Evolutionary conservation across 495 filamentous ascomycete species (phyloP).

Genomic region (Trichoderma orchidacearum): DNA sequence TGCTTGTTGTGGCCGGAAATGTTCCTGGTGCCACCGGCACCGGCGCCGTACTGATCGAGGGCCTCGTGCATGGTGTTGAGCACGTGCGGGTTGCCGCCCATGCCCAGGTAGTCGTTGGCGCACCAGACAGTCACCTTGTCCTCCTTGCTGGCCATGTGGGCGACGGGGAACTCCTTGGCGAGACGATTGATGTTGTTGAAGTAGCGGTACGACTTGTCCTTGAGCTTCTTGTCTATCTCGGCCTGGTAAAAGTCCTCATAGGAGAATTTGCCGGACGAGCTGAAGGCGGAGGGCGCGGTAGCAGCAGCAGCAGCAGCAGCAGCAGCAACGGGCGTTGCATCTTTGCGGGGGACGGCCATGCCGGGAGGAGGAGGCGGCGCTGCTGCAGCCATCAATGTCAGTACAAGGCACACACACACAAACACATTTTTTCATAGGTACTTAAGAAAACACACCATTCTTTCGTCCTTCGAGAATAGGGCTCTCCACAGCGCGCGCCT

Average conservation of each 20-base stretch:
- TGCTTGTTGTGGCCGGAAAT: conserved; percentile 97
- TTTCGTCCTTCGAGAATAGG: conserved; percentile 43
- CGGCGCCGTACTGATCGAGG: conserved; percentile 86
- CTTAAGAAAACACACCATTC: conserved; percentile 28
- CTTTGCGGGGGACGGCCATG: conserved; percentile 19
- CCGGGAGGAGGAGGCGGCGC: conserved; percentile 23
- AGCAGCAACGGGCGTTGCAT: conserved; percentile 10
- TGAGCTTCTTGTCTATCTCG: conserved; percentile 96
- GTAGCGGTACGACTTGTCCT: conserved; percentile 98
- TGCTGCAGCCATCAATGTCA: conserved; percentile 10
- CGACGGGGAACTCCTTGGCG: conserved; percentile 89
- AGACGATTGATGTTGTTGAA: conserved; percentile 99
- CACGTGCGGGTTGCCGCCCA: conserved; percentile 84
- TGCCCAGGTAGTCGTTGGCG: conserved; percentile 96
- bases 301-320: conserved; percentile 8
- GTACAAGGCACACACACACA: background rate
- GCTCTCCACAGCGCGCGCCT: conserved; percentile 57
- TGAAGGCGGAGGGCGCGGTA: conserved; percentile 5
- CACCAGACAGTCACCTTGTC: conserved; percentile 98
- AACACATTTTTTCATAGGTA: background rate
- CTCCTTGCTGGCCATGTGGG: conserved; percentile 73
- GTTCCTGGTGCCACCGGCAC: conserved; percentile 90
- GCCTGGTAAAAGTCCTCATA: conserved; percentile 80
- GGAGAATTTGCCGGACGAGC: conserved; percentile 48
- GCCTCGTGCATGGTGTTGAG: conserved; percentile 88